Evolutionary conservation across 2,329 filamentous ascomycete species (phyloP), one percentile per base, ranked within the genome.

Genomic region (Blumeria hordei): DNA sequence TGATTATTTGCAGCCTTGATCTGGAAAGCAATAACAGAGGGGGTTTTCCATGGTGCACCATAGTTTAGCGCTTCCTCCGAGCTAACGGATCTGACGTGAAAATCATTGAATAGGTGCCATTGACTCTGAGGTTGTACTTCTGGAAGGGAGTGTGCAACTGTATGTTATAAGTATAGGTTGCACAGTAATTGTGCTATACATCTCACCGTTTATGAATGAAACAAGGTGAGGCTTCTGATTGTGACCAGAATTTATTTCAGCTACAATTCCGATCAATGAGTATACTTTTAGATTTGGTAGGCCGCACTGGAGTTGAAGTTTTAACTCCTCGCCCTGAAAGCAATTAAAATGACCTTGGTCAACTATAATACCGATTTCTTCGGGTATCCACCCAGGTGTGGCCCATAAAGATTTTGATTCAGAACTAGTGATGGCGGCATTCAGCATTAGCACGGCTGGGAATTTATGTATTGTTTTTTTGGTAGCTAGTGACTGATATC

Each of bases 51-150:
- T 16, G 80, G 76, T 3, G 87, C 79, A 58, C 90, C 88, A 67
- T 96, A 98, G 28, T 83, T 80, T 16, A 96, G 72, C 0, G 90
- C 93, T 65, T 98, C 90, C 58, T 88, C 81, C 33, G 78, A 76
- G 35, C 81, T 78, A 14, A 94, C 78, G 9, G 83, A 80, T 11
- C 85, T 79, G 21, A 98, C 93, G 37, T 94, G 70, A 63, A 98
- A 98, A 68, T 98, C 92, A 62, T 98, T 98, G 71, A 98, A 95
- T 0, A 98, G 69, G 68, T 96, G 87, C 93, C 93, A 98, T 61
- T 83, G 81, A 62, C 78, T 82, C 59, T 79, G 74, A 3, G 70
- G 71, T 0, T 78, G 74, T 0, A 75, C 66, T 44, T 76, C 72
- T 0, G 74, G 71, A 55, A 79, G 77, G 0, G 84, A 78, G 54